These are phyloP conservation scores for Prunus fruticosa DNA, from an alignment of 306 rosid genomes.

Conservation along the genomic window DNA sequence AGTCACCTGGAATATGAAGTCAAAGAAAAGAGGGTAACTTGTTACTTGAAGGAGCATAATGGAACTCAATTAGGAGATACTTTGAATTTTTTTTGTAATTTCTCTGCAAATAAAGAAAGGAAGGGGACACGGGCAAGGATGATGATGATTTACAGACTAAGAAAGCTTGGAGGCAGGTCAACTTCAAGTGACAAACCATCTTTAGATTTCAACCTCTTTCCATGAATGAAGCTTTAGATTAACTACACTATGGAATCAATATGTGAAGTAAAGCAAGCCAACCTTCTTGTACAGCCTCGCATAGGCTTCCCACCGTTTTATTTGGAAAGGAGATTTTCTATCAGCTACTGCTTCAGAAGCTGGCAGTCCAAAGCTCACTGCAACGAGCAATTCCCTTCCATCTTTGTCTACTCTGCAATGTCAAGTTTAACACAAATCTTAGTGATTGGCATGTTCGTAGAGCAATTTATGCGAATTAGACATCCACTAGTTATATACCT, in stretches of 20 bases:
- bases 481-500: constrained; percentile 36
- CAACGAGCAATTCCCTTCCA: constrained; percentile 84
- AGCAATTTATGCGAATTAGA: not conserved
- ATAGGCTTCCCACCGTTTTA: constrained; percentile 87
- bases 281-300: constrained; percentile 86
- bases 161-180: not conserved
- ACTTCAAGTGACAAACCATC: constrained; percentile 4
- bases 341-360: constrained; percentile 94
- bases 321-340: constrained; percentile 76
- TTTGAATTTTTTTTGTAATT: not conserved
- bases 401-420: constrained; percentile 68
- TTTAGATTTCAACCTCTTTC: not conserved
- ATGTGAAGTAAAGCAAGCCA: constrained; percentile 17
- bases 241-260: not conserved
- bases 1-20: constrained; percentile 56
- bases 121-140: not conserved
- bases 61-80: not conserved
- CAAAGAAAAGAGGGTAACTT: not conserved
- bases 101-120: not conserved
- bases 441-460: constrained; percentile 11
- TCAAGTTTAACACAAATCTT: constrained; percentile 24
- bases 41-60: not conserved
- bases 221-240: not conserved
- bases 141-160: not conserved
- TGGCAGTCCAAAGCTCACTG: constrained; percentile 76